Percentiles rank a stretch among this genome's conserved stretches.
Conservation (phyloP, 2,329 filamentous ascomycete genomes). For the Phialophora macrospora region DNA sequence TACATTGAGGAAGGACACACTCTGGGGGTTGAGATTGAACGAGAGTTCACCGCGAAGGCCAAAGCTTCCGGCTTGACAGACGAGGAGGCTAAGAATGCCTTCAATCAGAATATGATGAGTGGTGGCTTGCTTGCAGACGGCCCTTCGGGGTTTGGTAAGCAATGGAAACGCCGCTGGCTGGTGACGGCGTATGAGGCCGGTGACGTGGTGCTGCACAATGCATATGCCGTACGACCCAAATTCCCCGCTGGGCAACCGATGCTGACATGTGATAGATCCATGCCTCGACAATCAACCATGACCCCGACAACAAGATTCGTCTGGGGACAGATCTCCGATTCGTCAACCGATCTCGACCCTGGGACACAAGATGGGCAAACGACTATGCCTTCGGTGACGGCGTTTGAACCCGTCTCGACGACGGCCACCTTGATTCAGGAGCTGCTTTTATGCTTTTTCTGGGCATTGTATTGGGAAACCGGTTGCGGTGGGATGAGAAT, state of each 20-base stretch:
- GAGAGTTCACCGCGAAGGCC: conserved; percentile 56
- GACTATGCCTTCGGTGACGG: conserved; percentile 47
- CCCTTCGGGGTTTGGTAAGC: conserved; percentile 52
- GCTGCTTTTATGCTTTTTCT: background rate
- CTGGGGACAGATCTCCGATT: conserved; percentile 63
- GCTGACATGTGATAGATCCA: conserved; percentile 54
- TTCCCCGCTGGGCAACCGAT: background rate
- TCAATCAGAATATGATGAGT: conserved; percentile 65
- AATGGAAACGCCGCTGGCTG: conserved; percentile 55
- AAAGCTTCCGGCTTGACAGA: conserved; percentile 56
- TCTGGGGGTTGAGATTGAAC: conserved; percentile 58
- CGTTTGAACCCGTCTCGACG: conserved; percentile 17
- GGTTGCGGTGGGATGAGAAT: too few species aligned
- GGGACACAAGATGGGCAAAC: conserved; percentile 56
- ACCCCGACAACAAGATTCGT: conserved; percentile 58
- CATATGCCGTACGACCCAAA: conserved; percentile 44
- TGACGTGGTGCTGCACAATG: conserved; percentile 54
- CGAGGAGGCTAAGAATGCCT: conserved; percentile 58
- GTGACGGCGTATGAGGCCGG: conserved; percentile 61
- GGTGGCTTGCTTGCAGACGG: conserved; percentile 60
- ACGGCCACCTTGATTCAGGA: background rate
- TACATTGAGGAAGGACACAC: conserved; percentile 60
- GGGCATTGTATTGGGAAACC: background rate
- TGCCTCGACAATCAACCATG: conserved; percentile 61
- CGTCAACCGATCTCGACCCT: conserved; percentile 57